phyloP scores from a whole-genome alignment of 2,329 filamentous ascomycete species.

The Emmonsiellopsis sp. region DNA sequence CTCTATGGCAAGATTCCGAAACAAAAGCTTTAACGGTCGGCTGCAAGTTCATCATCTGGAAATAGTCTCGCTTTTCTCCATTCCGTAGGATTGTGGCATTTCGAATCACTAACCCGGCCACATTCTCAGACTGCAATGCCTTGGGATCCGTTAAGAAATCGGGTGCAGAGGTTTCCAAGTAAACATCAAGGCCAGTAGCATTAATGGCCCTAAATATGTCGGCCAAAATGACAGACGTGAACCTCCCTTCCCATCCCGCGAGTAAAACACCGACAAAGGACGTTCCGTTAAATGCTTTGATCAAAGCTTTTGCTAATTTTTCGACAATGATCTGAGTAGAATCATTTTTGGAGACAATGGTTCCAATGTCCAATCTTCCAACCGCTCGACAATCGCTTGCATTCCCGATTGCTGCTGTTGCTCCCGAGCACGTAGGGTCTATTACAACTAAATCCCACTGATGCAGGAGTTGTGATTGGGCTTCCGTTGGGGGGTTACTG shows the following conservation, averaged over 20 bases:
- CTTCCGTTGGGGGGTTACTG: conserved; percentile 19
- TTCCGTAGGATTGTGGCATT: conserved; percentile 33
- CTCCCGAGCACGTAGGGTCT: conserved; percentile 31
- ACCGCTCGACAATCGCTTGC: conserved; percentile 16
- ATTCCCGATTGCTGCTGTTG: conserved; percentile 23
- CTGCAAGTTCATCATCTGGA: conserved; percentile 32
- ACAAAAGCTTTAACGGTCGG: conserved; percentile 37
- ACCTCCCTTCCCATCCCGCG: conserved; percentile 30
- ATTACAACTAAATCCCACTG: conserved; percentile 37
- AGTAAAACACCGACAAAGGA: conserved; percentile 33
- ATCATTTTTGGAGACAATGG: conserved; percentile 14
- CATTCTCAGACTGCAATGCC: conserved; percentile 23
- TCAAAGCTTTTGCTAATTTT: conserved; percentile 20
- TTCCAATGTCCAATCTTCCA: conserved; percentile 24
- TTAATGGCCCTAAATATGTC: conserved; percentile 25
- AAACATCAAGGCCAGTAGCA: conserved; percentile 30
- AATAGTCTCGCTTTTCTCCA: conserved; percentile 36
- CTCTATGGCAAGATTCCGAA: conserved; percentile 34
- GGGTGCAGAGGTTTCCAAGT: conserved; percentile 33
- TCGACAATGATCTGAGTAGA: conserved; percentile 18
- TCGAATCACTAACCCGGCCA: conserved; percentile 30
- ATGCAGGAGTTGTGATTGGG: conserved; percentile 26
- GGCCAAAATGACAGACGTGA: conserved; percentile 20
- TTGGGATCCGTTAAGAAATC: conserved; percentile 29
- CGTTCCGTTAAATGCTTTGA: conserved; percentile 16